Evolutionary conservation across 2,329 filamentous ascomycete genomes (phyloP), one percentile per base, ranked within the genome.

Genomic region (Escovopsis weberi): DNA sequence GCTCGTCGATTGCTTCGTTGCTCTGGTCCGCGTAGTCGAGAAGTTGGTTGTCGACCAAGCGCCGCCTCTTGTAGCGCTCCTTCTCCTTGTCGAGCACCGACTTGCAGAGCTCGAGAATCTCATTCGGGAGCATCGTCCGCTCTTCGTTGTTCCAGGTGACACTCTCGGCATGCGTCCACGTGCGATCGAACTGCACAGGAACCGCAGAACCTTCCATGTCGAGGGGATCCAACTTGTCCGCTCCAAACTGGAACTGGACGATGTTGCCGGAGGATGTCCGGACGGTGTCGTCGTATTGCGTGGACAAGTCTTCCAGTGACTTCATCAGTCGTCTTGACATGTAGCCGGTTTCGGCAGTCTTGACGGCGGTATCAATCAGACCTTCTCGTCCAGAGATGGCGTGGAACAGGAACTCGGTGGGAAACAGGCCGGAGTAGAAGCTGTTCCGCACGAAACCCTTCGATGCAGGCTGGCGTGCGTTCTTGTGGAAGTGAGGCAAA

Each of bases 251-350:
- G 65, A 98, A 96, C 58, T 98, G 91, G 2, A 98, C 87, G 47
- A 98, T 82, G 30, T 80, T 80, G 7, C 84, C 84, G 2, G 81
- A 82, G 1, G 88, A 95, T 26, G 89, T 96, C 44, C 91, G 78
- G 1, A 98, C 89, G 0, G 91, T 98, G 54, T 93, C 78, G 54
- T 98, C 91, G 54, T 98, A 98, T 53, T 87, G 79, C 1, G 85
- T 86, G 1, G 88, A 94, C 3, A 96, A 67, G 68, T 98, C 91
- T 59, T 98, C 91, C 39, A 98, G 66, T 3, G 86, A 94, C 64
- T 98, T 98, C 89, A 98, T 98, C 58, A 98, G 62, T 52, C 91
- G 80, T 65, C 91, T 81, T 48, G 89, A 96, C 91, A 98, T 98
- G 65, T 98, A 98, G 50, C 91, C 91, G 10, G 91, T 98, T 62